phyloP scores from a whole-genome alignment of 2,329 filamentous ascomycete species.

The Tympanopsis confertula region DNA sequence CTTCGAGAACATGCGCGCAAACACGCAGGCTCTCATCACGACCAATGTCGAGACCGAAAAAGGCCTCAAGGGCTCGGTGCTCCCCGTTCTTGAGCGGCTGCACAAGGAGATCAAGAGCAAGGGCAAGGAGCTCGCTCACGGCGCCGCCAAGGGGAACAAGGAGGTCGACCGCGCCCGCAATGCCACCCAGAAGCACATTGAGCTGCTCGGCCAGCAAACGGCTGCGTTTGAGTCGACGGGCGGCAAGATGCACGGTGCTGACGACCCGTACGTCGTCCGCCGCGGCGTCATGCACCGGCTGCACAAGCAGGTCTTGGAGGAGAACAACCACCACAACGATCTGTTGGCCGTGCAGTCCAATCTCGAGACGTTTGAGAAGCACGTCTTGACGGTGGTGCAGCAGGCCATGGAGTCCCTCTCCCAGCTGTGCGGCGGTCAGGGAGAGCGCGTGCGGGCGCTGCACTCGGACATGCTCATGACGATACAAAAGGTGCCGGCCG shows the following conservation, averaged over 20 bases:
- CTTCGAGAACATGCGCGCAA: conserved; percentile 87
- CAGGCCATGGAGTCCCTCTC: conserved; percentile 73
- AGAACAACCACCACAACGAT: conserved; percentile 93
- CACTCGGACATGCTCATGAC: conserved; percentile 74
- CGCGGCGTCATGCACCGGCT: conserved; percentile 74
- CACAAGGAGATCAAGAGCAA: conserved; percentile 97
- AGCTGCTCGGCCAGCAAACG: conserved; percentile 78
- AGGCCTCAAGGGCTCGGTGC: conserved; percentile 72
- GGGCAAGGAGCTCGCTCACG: conserved; percentile 73
- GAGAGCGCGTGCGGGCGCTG: conserved; percentile 68
- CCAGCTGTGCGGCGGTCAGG: conserved; percentile 67
- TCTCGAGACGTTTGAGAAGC: conserved; percentile 76
- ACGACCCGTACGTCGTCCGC: conserved; percentile 82
- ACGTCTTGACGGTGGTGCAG: conserved; percentile 74
- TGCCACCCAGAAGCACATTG: conserved; percentile 86
- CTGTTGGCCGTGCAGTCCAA: conserved; percentile 83
- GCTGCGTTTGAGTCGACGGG: conserved; percentile 68
- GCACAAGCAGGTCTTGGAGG: conserved; percentile 81
- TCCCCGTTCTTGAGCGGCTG: conserved; percentile 79
- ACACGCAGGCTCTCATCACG: conserved; percentile 81
- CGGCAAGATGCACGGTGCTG: conserved; percentile 54
- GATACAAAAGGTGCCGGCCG: conserved; percentile 64
- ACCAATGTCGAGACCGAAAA: conserved; percentile 85
- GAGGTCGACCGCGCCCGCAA: conserved; percentile 81
- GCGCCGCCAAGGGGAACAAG: conserved; percentile 76